Evolutionary conservation across 495 filamentous ascomycete genomes (phyloP).

Genomic region (Hypoxylon cercidicola): DNA sequence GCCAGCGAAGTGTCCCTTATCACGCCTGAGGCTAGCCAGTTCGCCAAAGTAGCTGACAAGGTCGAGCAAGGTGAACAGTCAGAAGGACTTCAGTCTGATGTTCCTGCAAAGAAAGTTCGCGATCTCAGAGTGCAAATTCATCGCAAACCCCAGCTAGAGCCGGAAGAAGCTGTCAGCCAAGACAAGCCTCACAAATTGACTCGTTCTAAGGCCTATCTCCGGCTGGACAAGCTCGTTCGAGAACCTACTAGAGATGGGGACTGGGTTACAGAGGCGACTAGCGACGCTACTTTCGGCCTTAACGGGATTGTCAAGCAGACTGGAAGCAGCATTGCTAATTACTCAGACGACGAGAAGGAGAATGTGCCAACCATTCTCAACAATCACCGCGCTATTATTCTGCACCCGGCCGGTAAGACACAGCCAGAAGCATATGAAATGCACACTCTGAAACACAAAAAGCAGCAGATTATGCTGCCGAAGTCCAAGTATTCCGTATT

Average conservation of each 20-base stretch:
- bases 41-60: background rate
- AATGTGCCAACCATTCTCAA: constrained; percentile 16
- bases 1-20: constrained; percentile 7
- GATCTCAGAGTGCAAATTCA: constrained; percentile 1
- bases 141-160: background rate
- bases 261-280: constrained; percentile 44
- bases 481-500: constrained; percentile 18
- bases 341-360: constrained; percentile 43
- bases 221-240: background rate
- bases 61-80: background rate
- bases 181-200: background rate
- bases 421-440: constrained; percentile 16
- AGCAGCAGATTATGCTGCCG: constrained; percentile 42
- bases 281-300: constrained; percentile 38
- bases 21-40: constrained; percentile 14
- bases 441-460: constrained; percentile 39
- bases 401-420: constrained; percentile 24
- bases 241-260: constrained; percentile 29
- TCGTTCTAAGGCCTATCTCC: background rate
- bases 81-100: background rate
- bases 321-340: constrained; percentile 54
- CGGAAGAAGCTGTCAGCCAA: background rate
- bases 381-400: constrained; percentile 44
- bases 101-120: background rate
- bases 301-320: constrained; percentile 36